Base-by-base conservation (phyloP, 176 grass and related monocot species). In the Aegilops sharonensis region DNA sequence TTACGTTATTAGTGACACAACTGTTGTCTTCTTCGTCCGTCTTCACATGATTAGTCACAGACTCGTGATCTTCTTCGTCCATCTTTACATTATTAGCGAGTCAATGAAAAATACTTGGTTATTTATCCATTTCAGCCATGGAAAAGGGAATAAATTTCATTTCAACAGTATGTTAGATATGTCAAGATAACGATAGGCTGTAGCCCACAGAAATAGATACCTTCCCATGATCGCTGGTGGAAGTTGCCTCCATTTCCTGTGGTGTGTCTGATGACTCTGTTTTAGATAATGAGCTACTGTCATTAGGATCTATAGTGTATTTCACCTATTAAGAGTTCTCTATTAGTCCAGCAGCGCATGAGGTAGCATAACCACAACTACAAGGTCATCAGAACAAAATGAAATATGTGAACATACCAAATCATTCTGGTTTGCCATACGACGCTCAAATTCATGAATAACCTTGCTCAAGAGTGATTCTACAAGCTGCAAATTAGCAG, bases 391-490 rank as follows among this genome's bases (percentile, higher is more conserved):
- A 89, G 56, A 60, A 90, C 37, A 47, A 81, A 15, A n/a, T 4
- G 77, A 39, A 67, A 81, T 36, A 52, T 71, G 62, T 36, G 30
- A 86, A 64, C 65, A 64, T 95, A 94, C 94, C 88, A 59, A 36
- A 72, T 92, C 92, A 89, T 86, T 94, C 68, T 95, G 81, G 18
- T 42, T 92, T 86, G 87, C 56, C 72, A 61, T 88, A 43, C 87
- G 94, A 4, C 23, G 83, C 63, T 98, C 93, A 67, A 91, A 98
- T 86, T 98, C 92, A 31, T 92, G 84, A 75, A 94, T 89, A 86
- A 98, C 85, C 84, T 91, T 98, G 68, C 64, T 88, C 76, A 98
- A 73, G 85, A 98, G 84, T 80, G 90, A 92, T 76, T 92, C 97
- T 14, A 98, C 90, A 80, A 95, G 31, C 97, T 98, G 92, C 29